Conservation (phyloP, 106 monocot genomes). For the Iris macrosiphon region DNA sequence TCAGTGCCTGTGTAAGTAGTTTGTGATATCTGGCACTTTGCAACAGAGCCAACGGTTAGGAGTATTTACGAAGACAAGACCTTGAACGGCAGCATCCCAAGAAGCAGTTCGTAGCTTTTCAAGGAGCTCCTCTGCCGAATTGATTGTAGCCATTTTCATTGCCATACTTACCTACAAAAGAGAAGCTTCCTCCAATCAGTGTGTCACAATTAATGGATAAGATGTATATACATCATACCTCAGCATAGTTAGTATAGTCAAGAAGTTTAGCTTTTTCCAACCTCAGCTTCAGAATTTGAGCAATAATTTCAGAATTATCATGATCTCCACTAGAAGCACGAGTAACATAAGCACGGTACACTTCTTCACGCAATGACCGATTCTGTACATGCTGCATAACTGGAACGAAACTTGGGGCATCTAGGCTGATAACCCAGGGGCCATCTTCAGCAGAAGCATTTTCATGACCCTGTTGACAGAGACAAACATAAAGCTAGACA, state of each 20-base stretch:
- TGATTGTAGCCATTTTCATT: constrained; percentile 92
- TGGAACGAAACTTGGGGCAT: constrained; percentile 82
- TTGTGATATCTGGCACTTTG: too few species aligned
- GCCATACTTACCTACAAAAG: constrained; percentile 85
- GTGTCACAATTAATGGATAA: background rate
- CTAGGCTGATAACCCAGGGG: constrained; percentile 93
- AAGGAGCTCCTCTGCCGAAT: constrained; percentile 76
- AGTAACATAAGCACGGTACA: constrained; percentile 73
- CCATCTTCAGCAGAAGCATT: constrained; percentile 94
- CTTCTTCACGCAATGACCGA: constrained; percentile 81
- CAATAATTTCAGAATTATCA: constrained; percentile 80
- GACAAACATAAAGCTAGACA: background rate
- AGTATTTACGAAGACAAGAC: constrained; percentile 12
- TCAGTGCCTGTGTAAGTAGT: too few species aligned
- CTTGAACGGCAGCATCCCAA: constrained; percentile 90
- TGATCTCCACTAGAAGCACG: constrained; percentile 86
- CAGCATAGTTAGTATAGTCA: constrained; percentile 91
- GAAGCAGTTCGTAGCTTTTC: constrained; percentile 94
- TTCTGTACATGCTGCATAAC: constrained; percentile 95
- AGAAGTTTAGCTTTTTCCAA: constrained; percentile 93
- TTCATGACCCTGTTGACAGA: constrained; percentile 70
- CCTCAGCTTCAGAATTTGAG: constrained; percentile 71
- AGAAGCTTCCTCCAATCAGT: background rate
- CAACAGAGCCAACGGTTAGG: too few species aligned
- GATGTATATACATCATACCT: constrained; percentile 52